These are phyloP conservation scores for Fusarium hostae DNA, from an alignment of 2,329 filamentous ascomycete genomes.

Conservation along the genomic window DNA sequence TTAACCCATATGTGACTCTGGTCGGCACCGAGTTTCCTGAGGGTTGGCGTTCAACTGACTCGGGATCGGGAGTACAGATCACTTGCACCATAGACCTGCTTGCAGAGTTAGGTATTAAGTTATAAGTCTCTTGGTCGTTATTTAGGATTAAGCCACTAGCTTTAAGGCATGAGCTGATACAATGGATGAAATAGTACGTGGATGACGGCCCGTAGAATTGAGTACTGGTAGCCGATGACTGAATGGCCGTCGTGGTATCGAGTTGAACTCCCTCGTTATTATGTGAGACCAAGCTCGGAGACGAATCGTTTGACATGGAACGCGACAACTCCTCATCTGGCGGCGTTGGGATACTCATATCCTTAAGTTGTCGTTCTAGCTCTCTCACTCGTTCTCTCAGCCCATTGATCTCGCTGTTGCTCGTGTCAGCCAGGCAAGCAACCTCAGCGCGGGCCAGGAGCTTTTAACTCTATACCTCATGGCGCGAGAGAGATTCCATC, in stretches of 20 bases:
- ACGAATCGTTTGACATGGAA: accelerated
- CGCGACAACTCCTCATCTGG: accelerated
- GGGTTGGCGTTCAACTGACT: accelerated
- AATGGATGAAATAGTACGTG: not conserved
- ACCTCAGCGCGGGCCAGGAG: too few relatives aligned
- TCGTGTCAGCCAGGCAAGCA: not conserved
- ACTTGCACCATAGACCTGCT: not conserved
- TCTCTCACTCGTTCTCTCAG: not conserved
- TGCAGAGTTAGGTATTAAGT: not conserved
- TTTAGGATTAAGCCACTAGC: accelerated
- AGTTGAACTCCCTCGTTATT: not conserved
- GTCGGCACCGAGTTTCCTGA: accelerated
- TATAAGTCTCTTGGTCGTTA: not conserved
- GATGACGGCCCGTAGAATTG: not conserved
- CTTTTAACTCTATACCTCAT: not conserved
- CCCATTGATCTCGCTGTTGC: not conserved
- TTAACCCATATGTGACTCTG: accelerated
- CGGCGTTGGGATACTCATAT: not conserved
- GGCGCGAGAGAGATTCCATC: not conserved
- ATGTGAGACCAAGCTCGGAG: accelerated
- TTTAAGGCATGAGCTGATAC: not conserved
- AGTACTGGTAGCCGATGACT: not conserved
- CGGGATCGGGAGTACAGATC: not conserved
- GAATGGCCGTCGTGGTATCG: accelerated
- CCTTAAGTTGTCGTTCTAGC: not conserved